A percentile compares a stretch with the other conserved stretches of the same genome.
Evolutionary conservation across 345 rosid species (phyloP).

Genomic region (Triadica sebifera): DNA sequence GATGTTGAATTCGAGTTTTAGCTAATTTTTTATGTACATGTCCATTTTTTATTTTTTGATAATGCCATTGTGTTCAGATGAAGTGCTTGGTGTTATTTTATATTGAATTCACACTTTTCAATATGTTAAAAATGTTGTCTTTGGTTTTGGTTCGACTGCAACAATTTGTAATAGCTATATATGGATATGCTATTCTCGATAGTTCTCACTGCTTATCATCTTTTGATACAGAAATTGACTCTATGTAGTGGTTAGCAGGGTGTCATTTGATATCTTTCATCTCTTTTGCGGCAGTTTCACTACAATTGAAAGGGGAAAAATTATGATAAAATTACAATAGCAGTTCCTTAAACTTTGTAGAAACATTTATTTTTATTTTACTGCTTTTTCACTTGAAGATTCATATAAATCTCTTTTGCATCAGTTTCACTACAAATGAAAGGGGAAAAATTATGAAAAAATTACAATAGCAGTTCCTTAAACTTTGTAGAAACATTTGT

Average conservation of each 20-base stretch:
- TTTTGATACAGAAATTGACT: background rate
- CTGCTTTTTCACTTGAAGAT: constrained; percentile 15
- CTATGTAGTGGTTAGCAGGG: background rate
- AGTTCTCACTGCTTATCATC: background rate
- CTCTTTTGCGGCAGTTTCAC: background rate
- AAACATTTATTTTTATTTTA: background rate
- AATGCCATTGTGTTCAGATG: background rate
- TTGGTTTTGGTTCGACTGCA: background rate
- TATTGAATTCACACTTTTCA: background rate
- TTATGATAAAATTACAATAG: background rate
- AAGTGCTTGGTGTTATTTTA: background rate
- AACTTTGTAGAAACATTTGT: background rate
- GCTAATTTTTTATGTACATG: background rate
- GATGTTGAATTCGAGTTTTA: background rate
- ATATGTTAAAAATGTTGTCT: background rate
- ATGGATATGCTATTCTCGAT: background rate
- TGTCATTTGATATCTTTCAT: background rate
- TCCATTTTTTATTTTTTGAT: background rate
- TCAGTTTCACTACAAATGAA: background rate
- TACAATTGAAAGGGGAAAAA: background rate
- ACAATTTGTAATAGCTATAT: background rate
- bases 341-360: background rate
- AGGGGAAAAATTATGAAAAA: background rate
- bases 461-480: background rate
- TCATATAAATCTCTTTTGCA: too few species aligned